Conservation (phyloP, 257 asterid species). For the Solanum stenotomum region DNA sequence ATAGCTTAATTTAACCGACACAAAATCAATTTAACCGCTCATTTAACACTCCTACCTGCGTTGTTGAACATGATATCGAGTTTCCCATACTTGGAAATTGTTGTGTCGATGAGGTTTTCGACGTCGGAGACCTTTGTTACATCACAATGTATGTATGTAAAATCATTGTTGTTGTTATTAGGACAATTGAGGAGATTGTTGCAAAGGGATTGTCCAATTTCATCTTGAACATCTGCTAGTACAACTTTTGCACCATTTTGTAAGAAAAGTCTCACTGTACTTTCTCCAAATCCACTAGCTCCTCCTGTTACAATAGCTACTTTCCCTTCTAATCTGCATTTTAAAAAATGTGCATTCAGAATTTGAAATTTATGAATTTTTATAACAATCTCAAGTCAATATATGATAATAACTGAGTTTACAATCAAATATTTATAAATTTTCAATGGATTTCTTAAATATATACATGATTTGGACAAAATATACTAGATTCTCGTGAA, state of each 20-base stretch:
- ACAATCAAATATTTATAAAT: not conserved
- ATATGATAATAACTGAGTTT: not conserved
- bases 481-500: not conserved
- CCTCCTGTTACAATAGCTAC: slow-evolving; percentile 83
- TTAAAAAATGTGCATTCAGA: not conserved
- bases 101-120: slow-evolving; percentile 19
- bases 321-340: slow-evolving; percentile 55
- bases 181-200: slow-evolving; percentile 23
- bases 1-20: not conserved
- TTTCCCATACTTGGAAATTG: slow-evolving; percentile 37
- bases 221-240: slow-evolving; percentile 72
- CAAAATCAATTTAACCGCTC: not conserved
- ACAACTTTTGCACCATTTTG: slow-evolving; percentile 66
- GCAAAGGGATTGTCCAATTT: slow-evolving; percentile 30
- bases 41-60: slow-evolving; percentile 15
- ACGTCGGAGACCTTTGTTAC: slow-evolving; percentile 45
- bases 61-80: slow-evolving; percentile 81
- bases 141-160: slow-evolving; percentile 57
- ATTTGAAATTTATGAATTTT: not conserved
- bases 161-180: slow-evolving; percentile 6
- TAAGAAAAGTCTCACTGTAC: slow-evolving; percentile 49
- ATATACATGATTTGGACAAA: not conserved
- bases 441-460: not conserved
- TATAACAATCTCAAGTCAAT: not conserved
- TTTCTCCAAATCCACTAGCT: slow-evolving; percentile 81